phyloP scores from a whole-genome alignment of 108 stramenopile species.

The Hondaea fermentalgiana region DNA sequence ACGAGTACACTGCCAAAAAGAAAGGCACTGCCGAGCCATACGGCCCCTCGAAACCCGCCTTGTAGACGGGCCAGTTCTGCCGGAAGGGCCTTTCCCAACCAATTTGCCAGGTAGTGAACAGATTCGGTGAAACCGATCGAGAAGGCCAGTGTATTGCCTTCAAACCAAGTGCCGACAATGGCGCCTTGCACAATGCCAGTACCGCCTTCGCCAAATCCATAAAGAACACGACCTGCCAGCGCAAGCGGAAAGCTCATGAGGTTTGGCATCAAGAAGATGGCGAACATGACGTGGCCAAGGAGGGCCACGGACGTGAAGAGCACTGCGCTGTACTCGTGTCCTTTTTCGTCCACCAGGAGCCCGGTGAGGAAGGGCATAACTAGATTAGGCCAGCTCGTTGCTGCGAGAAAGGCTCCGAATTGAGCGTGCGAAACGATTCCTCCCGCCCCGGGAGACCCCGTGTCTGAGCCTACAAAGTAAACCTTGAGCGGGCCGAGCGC shows the following conservation, averaged over 20 bases:
- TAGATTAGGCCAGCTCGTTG: not conserved
- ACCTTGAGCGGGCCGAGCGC: not conserved
- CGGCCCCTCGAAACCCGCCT: not conserved
- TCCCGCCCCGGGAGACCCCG: not conserved
- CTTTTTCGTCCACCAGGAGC: not conserved
- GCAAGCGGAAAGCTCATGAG: not conserved
- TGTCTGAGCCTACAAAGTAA: not conserved
- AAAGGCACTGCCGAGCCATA: not conserved
- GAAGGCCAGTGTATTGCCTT: not conserved
- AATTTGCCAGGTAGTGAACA: not conserved
- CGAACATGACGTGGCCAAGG: not conserved
- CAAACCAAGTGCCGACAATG: constrained; percentile 4
- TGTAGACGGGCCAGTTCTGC: not conserved
- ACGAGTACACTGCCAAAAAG: not conserved
- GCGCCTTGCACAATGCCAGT: constrained; percentile 13
- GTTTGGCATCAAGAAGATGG: not conserved
- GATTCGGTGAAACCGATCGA: constrained; percentile 3
- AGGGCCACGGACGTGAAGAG: constrained; percentile 5
- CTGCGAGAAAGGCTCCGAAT: not conserved
- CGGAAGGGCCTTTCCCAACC: not conserved
- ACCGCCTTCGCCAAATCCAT: not conserved
- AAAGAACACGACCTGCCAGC: not conserved
- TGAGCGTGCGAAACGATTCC: not conserved
- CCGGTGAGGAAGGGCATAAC: not conserved
- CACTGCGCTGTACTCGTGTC: not conserved